Conservation (phyloP, 257 asterid species). For the Leonotis leonurus region DNA sequence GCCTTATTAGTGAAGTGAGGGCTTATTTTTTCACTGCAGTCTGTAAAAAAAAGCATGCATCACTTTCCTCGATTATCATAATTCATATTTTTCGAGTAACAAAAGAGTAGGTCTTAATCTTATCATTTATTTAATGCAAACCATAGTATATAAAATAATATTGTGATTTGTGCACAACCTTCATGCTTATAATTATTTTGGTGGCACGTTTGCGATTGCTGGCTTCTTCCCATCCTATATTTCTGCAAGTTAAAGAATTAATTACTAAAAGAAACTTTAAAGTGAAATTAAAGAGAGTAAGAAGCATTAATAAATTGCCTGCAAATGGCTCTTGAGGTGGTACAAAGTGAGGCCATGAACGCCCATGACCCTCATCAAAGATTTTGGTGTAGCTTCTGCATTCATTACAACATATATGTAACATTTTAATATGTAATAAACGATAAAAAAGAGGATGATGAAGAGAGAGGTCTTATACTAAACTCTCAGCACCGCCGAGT, state of each 20-base stretch:
- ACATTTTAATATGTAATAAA: too few relatives aligned
- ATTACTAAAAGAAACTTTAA: neutral
- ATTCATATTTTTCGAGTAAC: too few relatives aligned
- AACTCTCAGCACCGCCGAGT: too few relatives aligned
- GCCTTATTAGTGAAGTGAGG: conserved; percentile 23
- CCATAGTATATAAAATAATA: too few relatives aligned
- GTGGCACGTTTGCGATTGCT: conserved; percentile 28
- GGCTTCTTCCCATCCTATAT: conserved; percentile 71
- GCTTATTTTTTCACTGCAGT: conserved; percentile 33
- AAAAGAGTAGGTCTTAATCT: too few relatives aligned
- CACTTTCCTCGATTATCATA: too few relatives aligned
- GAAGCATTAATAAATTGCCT: conserved; percentile 36
- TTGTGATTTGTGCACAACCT: conserved; percentile 22
- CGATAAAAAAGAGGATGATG: too few relatives aligned
- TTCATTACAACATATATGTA: too few relatives aligned
- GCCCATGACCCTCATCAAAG: conserved; percentile 81
- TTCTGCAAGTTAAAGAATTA: conserved; percentile 44
- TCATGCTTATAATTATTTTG: conserved; percentile 34
- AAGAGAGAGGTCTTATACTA: too few relatives aligned
- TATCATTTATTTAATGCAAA: too few relatives aligned
- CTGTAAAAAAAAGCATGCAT: conserved; percentile 26
- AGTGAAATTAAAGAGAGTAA: neutral
- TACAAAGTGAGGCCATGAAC: conserved; percentile 80
- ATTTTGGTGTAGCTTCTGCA: conserved; percentile 91
- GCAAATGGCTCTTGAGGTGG: conserved; percentile 94